Conservation (phyloP, 2,329 filamentous ascomycete species). For the Zymoseptoria pseudotritici region DNA sequence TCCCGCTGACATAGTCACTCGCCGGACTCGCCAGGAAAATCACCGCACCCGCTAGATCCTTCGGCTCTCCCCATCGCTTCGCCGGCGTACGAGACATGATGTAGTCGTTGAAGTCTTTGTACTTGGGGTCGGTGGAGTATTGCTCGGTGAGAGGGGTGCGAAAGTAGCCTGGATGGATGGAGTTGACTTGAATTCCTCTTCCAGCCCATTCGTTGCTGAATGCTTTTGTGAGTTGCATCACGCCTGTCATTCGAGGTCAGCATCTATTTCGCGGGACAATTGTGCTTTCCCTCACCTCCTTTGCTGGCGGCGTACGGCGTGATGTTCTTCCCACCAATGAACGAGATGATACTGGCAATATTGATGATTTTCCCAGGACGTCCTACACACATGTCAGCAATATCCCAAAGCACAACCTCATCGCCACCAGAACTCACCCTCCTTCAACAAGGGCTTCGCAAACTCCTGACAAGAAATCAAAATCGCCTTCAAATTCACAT, state of each 20-base stretch:
- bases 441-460: conserved; percentile 17
- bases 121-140: conserved; percentile 19
- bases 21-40: conserved; percentile 69
- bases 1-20: conserved; percentile 71
- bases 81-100: conserved; percentile 76
- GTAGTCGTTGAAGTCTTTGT: conserved; percentile 51
- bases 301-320: conserved; percentile 81
- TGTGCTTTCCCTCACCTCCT: conserved; percentile 42
- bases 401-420: no score
- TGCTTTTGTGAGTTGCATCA: conserved; percentile 75
- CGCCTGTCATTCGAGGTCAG: conserved; percentile 31
- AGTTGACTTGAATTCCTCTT: conserved; percentile 73
- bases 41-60: conserved; percentile 76
- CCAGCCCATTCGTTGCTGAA: conserved; percentile 77
- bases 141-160: conserved; percentile 19
- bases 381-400: neutral
- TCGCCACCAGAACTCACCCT: neutral
- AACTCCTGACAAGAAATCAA: conserved; percentile 19
- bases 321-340: conserved; percentile 53
- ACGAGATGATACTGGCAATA: conserved; percentile 19
- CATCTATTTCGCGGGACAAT: no score
- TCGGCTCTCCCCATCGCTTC: conserved; percentile 71
- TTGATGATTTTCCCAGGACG: conserved; percentile 23
- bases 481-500: conserved; percentile 22
- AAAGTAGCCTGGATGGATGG: conserved; percentile 63